Evolutionary conservation across 1,284 basidiomycete genomes (phyloP).

Genomic region (Boletus semigastroideus): DNA sequence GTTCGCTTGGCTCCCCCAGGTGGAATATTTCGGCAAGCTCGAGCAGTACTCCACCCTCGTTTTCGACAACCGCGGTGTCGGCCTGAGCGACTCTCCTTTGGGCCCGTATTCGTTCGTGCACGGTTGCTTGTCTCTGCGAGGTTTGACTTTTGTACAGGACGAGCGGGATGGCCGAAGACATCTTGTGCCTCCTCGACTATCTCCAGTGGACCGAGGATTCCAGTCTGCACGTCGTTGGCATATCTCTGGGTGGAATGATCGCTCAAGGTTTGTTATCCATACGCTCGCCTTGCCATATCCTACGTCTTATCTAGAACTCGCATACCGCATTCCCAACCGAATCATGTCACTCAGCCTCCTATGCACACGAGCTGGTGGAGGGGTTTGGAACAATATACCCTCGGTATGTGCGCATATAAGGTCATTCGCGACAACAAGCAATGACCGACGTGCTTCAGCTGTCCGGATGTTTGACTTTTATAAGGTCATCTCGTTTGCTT

Average conservation of each 20-base stretch:
- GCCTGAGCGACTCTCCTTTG: constrained; percentile 68
- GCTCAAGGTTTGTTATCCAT: constrained; percentile 53
- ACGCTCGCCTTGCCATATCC: not conserved
- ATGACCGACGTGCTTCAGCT: constrained; percentile 11
- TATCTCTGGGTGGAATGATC: constrained; percentile 88
- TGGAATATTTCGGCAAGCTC: constrained; percentile 52
- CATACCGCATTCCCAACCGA: constrained; percentile 62
- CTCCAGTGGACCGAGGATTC: constrained; percentile 68
- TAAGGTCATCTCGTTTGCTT: constrained; percentile 18
- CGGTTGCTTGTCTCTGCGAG: not conserved
- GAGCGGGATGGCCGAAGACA: constrained; percentile 77
- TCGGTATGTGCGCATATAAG: constrained; percentile 18
- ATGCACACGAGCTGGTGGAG: constrained; percentile 64
- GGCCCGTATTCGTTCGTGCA: constrained; percentile 62
- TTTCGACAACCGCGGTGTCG: constrained; percentile 88
- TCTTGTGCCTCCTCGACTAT: constrained; percentile 66
- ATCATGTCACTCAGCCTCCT: constrained; percentile 66
- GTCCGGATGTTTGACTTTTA: constrained; percentile 5
- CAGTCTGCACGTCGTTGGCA: constrained; percentile 73
- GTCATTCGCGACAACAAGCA: not conserved
- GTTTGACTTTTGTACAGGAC: constrained; percentile 41
- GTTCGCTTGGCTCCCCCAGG: constrained; percentile 64
- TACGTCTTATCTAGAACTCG: constrained; percentile 50
- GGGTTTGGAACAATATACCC: constrained; percentile 22
- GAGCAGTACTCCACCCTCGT: constrained; percentile 65